Conservation (phyloP, 768 basidiomycete species). For the Tylopilus balloui region DNA sequence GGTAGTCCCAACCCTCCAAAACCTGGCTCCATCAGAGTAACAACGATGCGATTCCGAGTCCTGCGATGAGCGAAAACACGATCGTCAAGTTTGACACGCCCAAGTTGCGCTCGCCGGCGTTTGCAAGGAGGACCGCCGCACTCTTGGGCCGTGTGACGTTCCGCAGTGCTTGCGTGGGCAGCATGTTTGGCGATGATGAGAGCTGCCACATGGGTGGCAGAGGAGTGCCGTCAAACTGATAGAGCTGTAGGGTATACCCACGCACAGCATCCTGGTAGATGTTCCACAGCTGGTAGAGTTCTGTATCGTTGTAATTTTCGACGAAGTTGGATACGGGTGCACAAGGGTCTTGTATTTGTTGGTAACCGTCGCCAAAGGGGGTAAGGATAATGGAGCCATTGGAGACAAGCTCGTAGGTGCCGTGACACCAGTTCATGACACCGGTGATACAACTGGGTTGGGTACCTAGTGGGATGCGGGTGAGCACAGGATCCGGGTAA, state of each 20-base stretch:
- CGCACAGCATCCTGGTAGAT: slow-evolving; percentile 63
- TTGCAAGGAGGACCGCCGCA: slow-evolving; percentile 14
- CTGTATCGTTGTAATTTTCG: slow-evolving; percentile 74
- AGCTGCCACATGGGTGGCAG: slow-evolving; percentile 66
- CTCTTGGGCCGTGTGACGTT: slow-evolving; percentile 37
- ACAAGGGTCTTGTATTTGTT: slow-evolving; percentile 94
- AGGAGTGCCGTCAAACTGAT: slow-evolving; percentile 72
- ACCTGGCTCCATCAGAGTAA: slow-evolving; percentile 17
- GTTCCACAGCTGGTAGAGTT: slow-evolving; percentile 59
- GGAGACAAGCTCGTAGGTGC: slow-evolving; percentile 56
- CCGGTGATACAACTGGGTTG: slow-evolving; percentile 88
- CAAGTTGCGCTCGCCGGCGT: slow-evolving; percentile 26
- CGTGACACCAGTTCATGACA: slow-evolving; percentile 87
- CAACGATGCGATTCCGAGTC: slow-evolving; percentile 22
- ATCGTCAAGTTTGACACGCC: slow-evolving; percentile 8
- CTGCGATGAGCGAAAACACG: slow-evolving; percentile 10
- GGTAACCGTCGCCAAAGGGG: slow-evolving; percentile 84
- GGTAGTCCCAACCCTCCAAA: background rate
- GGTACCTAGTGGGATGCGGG: slow-evolving; percentile 45
- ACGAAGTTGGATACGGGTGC: slow-evolving; percentile 85
- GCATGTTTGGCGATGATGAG: slow-evolving; percentile 78
- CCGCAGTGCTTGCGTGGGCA: slow-evolving; percentile 66
- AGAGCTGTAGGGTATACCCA: slow-evolving; percentile 72
- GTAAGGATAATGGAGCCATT: slow-evolving; percentile 79
- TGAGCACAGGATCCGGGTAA: background rate